Percentiles rank a stretch among this genome's conserved stretches.
Conservation (phyloP, 768 basidiomycete genomes). For the Tricholoma terreum region DNA sequence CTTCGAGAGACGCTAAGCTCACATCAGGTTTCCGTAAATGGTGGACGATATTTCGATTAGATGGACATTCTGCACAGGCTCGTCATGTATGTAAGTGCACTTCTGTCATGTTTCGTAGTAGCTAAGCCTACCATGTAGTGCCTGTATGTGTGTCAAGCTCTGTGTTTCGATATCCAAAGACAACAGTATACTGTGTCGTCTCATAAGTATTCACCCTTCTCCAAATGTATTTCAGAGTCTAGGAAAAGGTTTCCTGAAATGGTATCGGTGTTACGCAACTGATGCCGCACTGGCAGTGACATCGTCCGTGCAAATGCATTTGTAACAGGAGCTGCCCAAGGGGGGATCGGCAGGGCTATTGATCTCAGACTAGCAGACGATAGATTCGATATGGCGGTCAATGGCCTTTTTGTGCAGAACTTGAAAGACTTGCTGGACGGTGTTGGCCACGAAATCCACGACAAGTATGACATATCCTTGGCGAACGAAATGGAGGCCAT, state of each 20-base stretch:
- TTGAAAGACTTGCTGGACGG: not conserved
- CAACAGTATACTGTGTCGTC: not conserved
- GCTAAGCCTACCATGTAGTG: not conserved
- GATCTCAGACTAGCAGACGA: slow-evolving; percentile 36
- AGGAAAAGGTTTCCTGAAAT: not conserved
- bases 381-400: slow-evolving; percentile 37
- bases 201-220: not conserved
- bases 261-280: not conserved
- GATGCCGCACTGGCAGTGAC: not conserved
- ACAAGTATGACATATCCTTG: not conserved
- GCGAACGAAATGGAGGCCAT: slow-evolving; percentile 6
- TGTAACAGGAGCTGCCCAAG: slow-evolving; percentile 40
- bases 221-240: not conserved
- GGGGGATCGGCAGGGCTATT: slow-evolving; percentile 42
- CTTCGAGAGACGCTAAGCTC: not conserved
- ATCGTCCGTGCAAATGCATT: slow-evolving; percentile 26
- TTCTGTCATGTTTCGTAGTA: not conserved
- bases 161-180: not conserved
- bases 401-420: too few relatives aligned
- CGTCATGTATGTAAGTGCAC: not conserved
- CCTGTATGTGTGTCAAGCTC: too few relatives aligned
- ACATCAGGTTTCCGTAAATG: slow-evolving; percentile 3
- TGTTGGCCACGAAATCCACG: not conserved
- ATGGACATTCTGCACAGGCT: not conserved
- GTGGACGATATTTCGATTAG: not conserved